Percentiles rank a stretch among this genome's conserved stretches.
Evolutionary conservation across 768 basidiomycete species (phyloP).

Genomic region (Boletus reticuloceps): DNA sequence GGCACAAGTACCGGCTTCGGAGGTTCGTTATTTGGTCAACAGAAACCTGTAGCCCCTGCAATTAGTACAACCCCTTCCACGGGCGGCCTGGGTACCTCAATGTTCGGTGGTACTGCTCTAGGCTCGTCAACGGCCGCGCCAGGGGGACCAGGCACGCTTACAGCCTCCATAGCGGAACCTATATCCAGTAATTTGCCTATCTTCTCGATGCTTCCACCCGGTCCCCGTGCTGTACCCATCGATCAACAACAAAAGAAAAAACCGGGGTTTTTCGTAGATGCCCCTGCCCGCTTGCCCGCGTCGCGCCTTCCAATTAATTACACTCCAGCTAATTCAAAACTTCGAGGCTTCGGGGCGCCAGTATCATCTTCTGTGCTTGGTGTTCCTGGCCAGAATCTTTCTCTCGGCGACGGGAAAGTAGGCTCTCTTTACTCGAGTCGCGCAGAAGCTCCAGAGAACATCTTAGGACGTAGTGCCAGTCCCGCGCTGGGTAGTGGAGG

Average conservation of each 20-base stretch:
- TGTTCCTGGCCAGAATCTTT: constrained; percentile 32
- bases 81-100: constrained; percentile 34
- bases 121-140: constrained; percentile 41
- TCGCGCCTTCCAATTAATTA: constrained; percentile 66
- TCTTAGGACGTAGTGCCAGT: constrained; percentile 54
- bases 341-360: constrained; percentile 63
- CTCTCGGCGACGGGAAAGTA: constrained; percentile 54
- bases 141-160: constrained; percentile 59
- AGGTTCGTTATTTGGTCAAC: constrained; percentile 46
- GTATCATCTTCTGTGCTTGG: constrained; percentile 38
- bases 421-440: constrained; percentile 54
- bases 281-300: constrained; percentile 68
- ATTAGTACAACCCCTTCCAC: constrained; percentile 44
- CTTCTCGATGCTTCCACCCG: constrained; percentile 72
- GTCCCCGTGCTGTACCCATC: constrained; percentile 58
- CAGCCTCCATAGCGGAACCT: constrained; percentile 87
- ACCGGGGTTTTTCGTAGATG: constrained; percentile 70
- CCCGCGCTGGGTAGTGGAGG: constrained; percentile 66
- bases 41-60: constrained; percentile 48
- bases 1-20: constrained; percentile 34
- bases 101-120: constrained; percentile 40
- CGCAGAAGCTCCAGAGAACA: constrained; percentile 56
- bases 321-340: constrained; percentile 57
- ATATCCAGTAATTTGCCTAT: constrained; percentile 70
- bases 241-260: constrained; percentile 74